Conservation (phyloP, 1,284 basidiomycete genomes). For the Ustilago bromivora region DNA sequence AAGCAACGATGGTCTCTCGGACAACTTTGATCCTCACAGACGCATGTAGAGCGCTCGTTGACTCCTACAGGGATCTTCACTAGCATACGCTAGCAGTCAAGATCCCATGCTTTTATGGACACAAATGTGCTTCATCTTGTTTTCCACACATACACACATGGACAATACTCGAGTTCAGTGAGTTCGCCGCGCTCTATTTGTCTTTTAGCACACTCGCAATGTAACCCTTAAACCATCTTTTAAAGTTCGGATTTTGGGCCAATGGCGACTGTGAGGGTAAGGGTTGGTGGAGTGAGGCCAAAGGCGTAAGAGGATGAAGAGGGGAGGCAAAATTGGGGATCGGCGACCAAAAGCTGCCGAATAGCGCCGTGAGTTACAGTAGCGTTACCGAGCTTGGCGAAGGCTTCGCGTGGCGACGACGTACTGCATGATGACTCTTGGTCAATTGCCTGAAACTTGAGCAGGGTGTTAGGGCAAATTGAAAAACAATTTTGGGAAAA, state of each 20-base stretch:
- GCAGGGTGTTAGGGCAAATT: too few relatives aligned
- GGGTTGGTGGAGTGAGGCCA: not conserved
- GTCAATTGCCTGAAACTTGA: too few relatives aligned
- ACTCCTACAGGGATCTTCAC: not conserved
- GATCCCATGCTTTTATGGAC: too few relatives aligned
- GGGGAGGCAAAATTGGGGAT: too few relatives aligned
- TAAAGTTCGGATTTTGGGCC: not conserved
- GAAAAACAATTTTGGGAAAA: not conserved
- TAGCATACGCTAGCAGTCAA: not conserved
- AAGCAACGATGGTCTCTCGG: not conserved
- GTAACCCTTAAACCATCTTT: not conserved
- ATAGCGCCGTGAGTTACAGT: too few relatives aligned
- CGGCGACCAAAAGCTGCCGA: too few relatives aligned
- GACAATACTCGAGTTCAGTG: not conserved
- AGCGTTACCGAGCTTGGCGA: too few relatives aligned
- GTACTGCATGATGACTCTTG: too few relatives aligned
- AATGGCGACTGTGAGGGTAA: too few relatives aligned
- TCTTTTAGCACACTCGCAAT: not conserved
- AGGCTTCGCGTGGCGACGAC: too few relatives aligned
- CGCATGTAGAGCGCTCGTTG: constrained; percentile 8
- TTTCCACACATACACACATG: not conserved
- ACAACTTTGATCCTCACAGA: constrained; percentile 17
- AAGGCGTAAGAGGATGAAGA: not conserved
- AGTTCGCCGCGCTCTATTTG: not conserved
- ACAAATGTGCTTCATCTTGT: not conserved